These are phyloP conservation scores for Geotrichum aggregatum DNA, from an alignment of 1,139 yeast species.

Conservation along the genomic window DNA sequence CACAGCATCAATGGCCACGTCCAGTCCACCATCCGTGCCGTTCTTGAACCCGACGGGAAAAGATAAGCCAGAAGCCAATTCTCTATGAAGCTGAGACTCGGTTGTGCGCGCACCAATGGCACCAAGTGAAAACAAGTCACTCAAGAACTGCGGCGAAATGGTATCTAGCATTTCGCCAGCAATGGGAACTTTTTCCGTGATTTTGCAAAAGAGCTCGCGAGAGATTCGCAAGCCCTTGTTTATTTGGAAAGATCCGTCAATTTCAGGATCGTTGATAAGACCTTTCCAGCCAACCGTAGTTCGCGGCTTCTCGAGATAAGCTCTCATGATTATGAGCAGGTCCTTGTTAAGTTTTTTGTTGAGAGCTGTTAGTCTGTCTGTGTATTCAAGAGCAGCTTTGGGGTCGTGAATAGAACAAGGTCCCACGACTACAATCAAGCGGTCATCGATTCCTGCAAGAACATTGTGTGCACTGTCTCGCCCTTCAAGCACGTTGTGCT, in stretches of 20 bases:
- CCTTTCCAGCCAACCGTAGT: constrained; percentile 99
- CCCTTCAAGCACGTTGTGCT: constrained; percentile 63
- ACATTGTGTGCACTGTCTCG: constrained; percentile 73
- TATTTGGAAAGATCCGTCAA: constrained; percentile 88
- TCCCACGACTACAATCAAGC: constrained; percentile 80
- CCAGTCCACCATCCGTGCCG: constrained; percentile 91
- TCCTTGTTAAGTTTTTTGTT: constrained; percentile 67
- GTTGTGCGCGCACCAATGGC: constrained; percentile 98
- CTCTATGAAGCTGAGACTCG: constrained; percentile 94
- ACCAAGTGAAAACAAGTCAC: constrained; percentile 86
- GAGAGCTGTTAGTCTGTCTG: constrained; percentile 56
- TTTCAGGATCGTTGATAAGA: constrained; percentile 92
- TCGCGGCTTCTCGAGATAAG: constrained; percentile 95
- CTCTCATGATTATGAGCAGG: constrained; percentile 88
- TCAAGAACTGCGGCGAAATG: constrained; percentile 87
- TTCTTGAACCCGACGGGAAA: constrained; percentile 98
- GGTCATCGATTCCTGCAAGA: constrained; percentile 70
- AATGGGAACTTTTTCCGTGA: constrained; percentile 80
- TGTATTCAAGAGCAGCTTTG: constrained; percentile 84
- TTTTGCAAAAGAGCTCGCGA: constrained; percentile 76
- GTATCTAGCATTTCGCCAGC: constrained; percentile 98
- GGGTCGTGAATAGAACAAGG: constrained; percentile 98
- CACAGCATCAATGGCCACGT: constrained; percentile 90
- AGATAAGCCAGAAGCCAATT: constrained; percentile 87
- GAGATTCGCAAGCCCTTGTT: constrained; percentile 90